Percentiles rank a stretch among this genome's conserved stretches.
Evolutionary conservation across 2,329 filamentous ascomycete genomes (phyloP).

Genomic region (Fusarium hainanense): DNA sequence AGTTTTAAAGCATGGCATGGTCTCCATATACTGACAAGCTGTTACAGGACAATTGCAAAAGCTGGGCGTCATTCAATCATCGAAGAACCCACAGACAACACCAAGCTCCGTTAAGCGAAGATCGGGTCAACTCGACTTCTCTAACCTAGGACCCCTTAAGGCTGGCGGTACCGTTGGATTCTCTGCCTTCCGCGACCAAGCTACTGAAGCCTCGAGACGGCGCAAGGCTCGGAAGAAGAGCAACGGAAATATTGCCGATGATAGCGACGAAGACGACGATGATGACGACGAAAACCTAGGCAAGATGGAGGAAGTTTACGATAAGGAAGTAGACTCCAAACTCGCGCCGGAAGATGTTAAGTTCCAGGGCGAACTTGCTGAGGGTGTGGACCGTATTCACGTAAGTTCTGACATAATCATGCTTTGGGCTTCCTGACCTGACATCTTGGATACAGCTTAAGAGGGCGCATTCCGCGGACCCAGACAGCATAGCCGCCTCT

Average conservation of each 20-base stretch:
- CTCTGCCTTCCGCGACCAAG: conserved; percentile 82
- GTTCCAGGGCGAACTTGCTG: conserved; percentile 79
- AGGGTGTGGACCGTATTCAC: conserved; percentile 84
- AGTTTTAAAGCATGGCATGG: conserved; percentile 54
- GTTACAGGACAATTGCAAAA: conserved; percentile 88
- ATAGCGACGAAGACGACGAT: conserved; percentile 81
- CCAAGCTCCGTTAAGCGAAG: conserved; percentile 77
- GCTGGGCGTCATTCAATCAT: conserved; percentile 84
- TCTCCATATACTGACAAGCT: conserved; percentile 41
- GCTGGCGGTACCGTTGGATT: conserved; percentile 90
- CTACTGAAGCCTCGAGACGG: conserved; percentile 65
- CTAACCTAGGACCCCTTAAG: conserved; percentile 84
- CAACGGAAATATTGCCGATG: conserved; percentile 74
- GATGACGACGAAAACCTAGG: conserved; percentile 68
- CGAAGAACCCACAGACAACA: conserved; percentile 72
- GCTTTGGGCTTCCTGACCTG: background rate
- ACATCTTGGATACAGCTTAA: conserved; percentile 70
- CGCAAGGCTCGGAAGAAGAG: conserved; percentile 70
- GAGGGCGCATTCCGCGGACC: conserved; percentile 80
- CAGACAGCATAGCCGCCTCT: conserved; percentile 59
- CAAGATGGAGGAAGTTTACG: conserved; percentile 73
- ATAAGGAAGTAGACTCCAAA: conserved; percentile 69
- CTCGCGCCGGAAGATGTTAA: conserved; percentile 77
- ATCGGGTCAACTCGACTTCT: conserved; percentile 86
- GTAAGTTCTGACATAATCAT: conserved; percentile 58